phyloP scores from a whole-genome alignment of 2,329 filamentous ascomycete genomes.

The Nakataea oryzae region DNA sequence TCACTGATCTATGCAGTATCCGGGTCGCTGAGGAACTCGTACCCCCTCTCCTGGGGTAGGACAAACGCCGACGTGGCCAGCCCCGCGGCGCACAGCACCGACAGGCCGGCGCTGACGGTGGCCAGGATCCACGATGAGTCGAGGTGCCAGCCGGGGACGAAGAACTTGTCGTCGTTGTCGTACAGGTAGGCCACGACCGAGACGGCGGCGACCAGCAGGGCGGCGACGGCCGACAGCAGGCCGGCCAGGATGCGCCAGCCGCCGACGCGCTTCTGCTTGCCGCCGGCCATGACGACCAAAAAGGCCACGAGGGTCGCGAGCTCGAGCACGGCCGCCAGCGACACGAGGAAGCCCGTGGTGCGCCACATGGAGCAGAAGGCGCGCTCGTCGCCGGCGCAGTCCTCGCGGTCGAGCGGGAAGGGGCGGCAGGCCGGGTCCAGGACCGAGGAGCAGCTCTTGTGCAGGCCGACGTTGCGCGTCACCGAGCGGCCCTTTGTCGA shows the following conservation, averaged over 20 bases:
- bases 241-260: slow-evolving; percentile 71
- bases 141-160: slow-evolving; percentile 67
- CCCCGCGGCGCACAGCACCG: slow-evolving; percentile 41
- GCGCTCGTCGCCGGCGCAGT: slow-evolving; percentile 51
- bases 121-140: slow-evolving; percentile 71
- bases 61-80: slow-evolving; percentile 58
- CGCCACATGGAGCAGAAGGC: slow-evolving; percentile 91
- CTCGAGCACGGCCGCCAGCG: slow-evolving; percentile 72
- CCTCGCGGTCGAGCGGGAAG: slow-evolving; percentile 55
- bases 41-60: slow-evolving; percentile 73
- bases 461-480: slow-evolving; percentile 62
- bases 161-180: slow-evolving; percentile 75
- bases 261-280: slow-evolving; percentile 66
- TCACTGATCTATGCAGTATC: neutral
- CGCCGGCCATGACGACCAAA: slow-evolving; percentile 64
- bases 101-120: slow-evolving; percentile 42
- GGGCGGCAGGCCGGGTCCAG: slow-evolving; percentile 48
- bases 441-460: slow-evolving; percentile 67
- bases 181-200: slow-evolving; percentile 78
- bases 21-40: slow-evolving; percentile 54
- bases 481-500: slow-evolving; percentile 34
- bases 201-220: slow-evolving; percentile 68
- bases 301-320: slow-evolving; percentile 74
- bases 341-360: slow-evolving; percentile 78
- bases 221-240: slow-evolving; percentile 53